Percentiles rank a stretch among this genome's conserved stretches.
Evolutionary conservation across 352 stramenopile species (phyloP).

Genomic region (Globisporangium recalcitrans): DNA sequence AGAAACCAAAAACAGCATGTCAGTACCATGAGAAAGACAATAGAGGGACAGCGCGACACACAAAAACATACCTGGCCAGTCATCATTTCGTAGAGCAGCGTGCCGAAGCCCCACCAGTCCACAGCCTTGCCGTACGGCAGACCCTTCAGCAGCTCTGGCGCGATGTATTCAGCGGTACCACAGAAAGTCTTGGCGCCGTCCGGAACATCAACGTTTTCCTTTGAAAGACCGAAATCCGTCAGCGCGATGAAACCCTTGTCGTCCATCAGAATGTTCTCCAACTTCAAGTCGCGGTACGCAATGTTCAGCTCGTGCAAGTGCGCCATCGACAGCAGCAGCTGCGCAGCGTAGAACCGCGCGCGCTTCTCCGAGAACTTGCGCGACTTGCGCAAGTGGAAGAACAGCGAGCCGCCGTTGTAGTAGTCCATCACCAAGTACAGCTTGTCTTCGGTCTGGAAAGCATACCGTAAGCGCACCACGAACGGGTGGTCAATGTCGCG

Average conservation of each 20-base stretch:
- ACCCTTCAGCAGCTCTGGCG: conserved; percentile 87
- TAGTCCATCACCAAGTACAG: conserved; percentile 93
- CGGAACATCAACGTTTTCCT: conserved; percentile 86
- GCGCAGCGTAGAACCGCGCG: conserved; percentile 86
- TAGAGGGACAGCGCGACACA: neutral
- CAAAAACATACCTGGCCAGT: conserved; percentile 42
- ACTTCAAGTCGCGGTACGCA: conserved; percentile 92
- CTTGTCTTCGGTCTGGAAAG: conserved; percentile 92
- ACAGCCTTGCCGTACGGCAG: conserved; percentile 88
- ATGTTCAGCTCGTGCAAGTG: conserved; percentile 93
- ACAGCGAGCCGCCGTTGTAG: conserved; percentile 90
- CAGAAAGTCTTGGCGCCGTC: conserved; percentile 91
- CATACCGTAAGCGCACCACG: conserved; percentile 90
- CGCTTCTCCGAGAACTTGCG: conserved; percentile 87
- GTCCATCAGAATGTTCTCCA: conserved; percentile 95
- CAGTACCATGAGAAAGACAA: neutral
- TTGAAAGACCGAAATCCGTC: conserved; percentile 91
- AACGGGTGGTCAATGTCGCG: conserved; percentile 91
- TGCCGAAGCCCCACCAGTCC: conserved; percentile 94
- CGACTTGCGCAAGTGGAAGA: conserved; percentile 90
- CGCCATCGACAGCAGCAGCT: conserved; percentile 89
- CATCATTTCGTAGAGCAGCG: conserved; percentile 94
- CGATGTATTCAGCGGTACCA: conserved; percentile 92
- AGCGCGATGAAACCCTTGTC: conserved; percentile 90
- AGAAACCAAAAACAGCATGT: neutral